Evolutionary conservation across 495 filamentous ascomycete species (phyloP).

Genomic region (Aspergillus biplanus): DNA sequence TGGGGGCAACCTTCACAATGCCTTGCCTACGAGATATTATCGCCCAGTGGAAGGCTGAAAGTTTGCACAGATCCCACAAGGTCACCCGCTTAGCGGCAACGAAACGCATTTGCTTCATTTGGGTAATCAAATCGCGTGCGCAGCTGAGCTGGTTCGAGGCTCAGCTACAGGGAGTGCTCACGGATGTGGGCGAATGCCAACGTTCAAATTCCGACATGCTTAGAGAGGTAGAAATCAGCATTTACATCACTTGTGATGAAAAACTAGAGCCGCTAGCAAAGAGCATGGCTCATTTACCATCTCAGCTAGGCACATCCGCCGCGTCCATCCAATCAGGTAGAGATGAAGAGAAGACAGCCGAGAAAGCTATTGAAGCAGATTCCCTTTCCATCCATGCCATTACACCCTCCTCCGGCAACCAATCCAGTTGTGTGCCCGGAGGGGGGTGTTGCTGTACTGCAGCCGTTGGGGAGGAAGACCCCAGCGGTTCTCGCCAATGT

Average conservation of each 20-base stretch:
- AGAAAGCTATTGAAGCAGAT: slow-evolving; percentile 9
- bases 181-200: slow-evolving; percentile 48
- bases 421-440: slow-evolving; percentile 36
- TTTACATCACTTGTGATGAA: slow-evolving; percentile 66
- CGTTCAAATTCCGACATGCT: slow-evolving; percentile 33
- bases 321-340: not conserved
- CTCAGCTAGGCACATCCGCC: not conserved
- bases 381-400: not conserved
- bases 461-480: slow-evolving; percentile 53
- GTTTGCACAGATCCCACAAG: slow-evolving; percentile 4
- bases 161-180: slow-evolving; percentile 60
- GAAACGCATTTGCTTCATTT: slow-evolving; percentile 68
- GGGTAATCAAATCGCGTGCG: slow-evolving; percentile 69
- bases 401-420: slow-evolving; percentile 1
- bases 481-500: slow-evolving; percentile 32
- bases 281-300: not conserved
- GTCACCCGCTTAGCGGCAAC: slow-evolving; percentile 49
- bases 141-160: slow-evolving; percentile 72
- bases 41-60: slow-evolving; percentile 35
- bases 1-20: slow-evolving; percentile 58
- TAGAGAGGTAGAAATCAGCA: slow-evolving; percentile 54
- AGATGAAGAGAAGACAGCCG: slow-evolving; percentile 11
- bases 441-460: slow-evolving; percentile 57
- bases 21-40: slow-evolving; percentile 59
- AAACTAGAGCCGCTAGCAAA: slow-evolving; percentile 30